Base-by-base conservation (phyloP, 1,284 basidiomycete species). In the Vanrija sp. region DNA sequence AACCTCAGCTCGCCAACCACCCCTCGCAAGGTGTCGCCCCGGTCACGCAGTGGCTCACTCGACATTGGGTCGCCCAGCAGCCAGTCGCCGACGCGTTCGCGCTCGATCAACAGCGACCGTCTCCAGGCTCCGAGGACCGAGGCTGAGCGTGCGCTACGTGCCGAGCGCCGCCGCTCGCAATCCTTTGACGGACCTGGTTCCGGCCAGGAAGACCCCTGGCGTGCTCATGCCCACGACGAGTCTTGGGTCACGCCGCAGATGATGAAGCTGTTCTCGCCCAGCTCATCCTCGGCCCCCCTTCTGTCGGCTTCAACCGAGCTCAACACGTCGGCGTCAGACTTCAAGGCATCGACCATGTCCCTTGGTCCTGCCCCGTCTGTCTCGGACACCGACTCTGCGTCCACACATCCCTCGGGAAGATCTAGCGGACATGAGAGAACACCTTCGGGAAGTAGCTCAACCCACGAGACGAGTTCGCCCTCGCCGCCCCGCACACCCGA, bases 381-480 rank as follows among this genome's bases (percentile, higher is more conserved):
- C 12, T 34, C 34, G 21, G 55, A 56, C 10, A 43, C 16, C 44
- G 55, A 57, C 40, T 57, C 56, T 15, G 48, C 53, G 12, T 56
- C 58, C 28, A 57, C 58, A 1, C 54, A 54, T 25, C 42, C 42
- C n/a, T 67, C 68, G 15, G 34, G 34, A 5, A 34, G 34, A 34
- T 34, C 34, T 15, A 34, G 34, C 34, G 34, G 34, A 12, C 34
- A 34, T 12, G 34, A 34, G 19, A 62, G 70, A n/a, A 73, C 75
- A 1, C 68, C 70, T n/a, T 76, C 74, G 0, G 65, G 68, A 19
- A 65, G 68, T 3, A 68, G 68, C 19, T 73, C 72, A 14, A 69
- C 65, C 3, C 65, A 72, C 42, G 74, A 72, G 21, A 69, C 72
- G 4, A 60, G 66, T 21, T 71, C 73, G 14, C 71, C 74, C 8